phyloP scores from a whole-genome alignment of 768 basidiomycete species.

The Mycena venus region DNA sequence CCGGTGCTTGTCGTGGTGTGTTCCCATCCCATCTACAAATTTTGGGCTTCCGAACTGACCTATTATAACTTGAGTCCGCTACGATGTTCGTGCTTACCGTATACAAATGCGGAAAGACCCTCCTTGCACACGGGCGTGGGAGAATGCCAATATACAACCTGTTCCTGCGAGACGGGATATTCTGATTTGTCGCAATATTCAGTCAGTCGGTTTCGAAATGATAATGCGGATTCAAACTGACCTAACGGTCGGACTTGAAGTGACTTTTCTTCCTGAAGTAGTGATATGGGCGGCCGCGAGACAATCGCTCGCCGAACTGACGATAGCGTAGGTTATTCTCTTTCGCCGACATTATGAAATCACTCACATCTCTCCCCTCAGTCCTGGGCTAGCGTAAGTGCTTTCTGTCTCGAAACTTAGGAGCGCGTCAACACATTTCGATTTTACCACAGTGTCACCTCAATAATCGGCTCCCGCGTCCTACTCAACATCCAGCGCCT shows the following conservation, averaged over 20 bases:
- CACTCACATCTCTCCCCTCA: background rate
- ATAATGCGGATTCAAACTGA: too few species aligned
- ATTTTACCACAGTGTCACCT: slow-evolving; percentile 15
- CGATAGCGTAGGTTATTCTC: slow-evolving; percentile 19
- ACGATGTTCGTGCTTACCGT: slow-evolving; percentile 29
- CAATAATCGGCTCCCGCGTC: slow-evolving; percentile 31
- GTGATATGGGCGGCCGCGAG: slow-evolving; percentile 27
- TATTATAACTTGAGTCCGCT: background rate
- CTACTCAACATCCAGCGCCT: slow-evolving; percentile 28
- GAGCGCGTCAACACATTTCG: background rate
- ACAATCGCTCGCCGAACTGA: slow-evolving; percentile 24
- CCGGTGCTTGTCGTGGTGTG: slow-evolving; percentile 29
- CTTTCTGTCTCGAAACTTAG: background rate
- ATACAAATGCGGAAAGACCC: slow-evolving; percentile 28
- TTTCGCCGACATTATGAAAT: background rate
- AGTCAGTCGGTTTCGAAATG: background rate
- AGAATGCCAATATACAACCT: slow-evolving; percentile 27
- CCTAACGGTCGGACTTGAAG: background rate
- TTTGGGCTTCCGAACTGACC: background rate
- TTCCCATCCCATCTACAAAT: too few species aligned
- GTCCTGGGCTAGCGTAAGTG: slow-evolving; percentile 29
- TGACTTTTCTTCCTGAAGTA: slow-evolving; percentile 25
- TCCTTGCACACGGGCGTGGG: slow-evolving; percentile 22
- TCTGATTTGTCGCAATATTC: slow-evolving; percentile 33
- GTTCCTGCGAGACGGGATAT: slow-evolving; percentile 29